phyloP scores from a whole-genome alignment of 371 early-diverging fungal genomes.

The Catenaria anguillulae region DNA sequence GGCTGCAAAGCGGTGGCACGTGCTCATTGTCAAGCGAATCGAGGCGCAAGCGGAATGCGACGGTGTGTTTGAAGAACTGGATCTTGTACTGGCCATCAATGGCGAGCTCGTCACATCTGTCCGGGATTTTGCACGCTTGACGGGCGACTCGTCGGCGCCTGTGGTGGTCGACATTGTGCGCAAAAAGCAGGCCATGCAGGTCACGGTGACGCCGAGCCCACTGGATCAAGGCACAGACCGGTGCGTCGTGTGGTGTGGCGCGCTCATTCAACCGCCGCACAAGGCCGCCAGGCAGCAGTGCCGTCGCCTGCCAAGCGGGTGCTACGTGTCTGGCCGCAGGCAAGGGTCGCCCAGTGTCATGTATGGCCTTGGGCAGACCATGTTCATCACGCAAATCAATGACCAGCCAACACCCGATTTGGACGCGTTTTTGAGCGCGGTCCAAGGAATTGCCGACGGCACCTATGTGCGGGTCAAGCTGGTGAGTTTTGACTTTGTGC shows the following conservation, averaged over 20 bases:
- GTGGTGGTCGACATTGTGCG: slow-evolving; percentile 46
- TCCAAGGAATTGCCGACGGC: slow-evolving; percentile 46
- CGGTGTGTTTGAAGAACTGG: slow-evolving; percentile 53
- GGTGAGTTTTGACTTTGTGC: slow-evolving; percentile 16
- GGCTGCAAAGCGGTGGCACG: slow-evolving; percentile 49
- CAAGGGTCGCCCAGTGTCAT: slow-evolving; percentile 67
- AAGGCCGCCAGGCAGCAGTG: slow-evolving; percentile 64
- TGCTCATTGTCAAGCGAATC: slow-evolving; percentile 57
- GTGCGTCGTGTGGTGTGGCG: slow-evolving; percentile 72
- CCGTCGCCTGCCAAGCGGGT: slow-evolving; percentile 47
- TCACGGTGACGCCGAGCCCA: slow-evolving; percentile 27
- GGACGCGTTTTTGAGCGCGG: slow-evolving; percentile 44
- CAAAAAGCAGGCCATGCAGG: slow-evolving; percentile 40
- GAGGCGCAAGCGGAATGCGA: slow-evolving; percentile 44
- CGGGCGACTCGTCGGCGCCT: slow-evolving; percentile 13
- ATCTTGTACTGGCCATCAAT: slow-evolving; percentile 65
- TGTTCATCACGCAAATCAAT: slow-evolving; percentile 62
- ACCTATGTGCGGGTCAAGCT: slow-evolving; percentile 69
- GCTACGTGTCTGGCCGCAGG: slow-evolving; percentile 54
- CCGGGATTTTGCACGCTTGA: slow-evolving; percentile 50
- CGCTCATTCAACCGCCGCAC: slow-evolving; percentile 64
- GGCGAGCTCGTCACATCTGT: slow-evolving; percentile 52
- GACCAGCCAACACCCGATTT: slow-evolving; percentile 39
- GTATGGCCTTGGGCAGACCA: slow-evolving; percentile 53
- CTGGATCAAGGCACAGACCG: slow-evolving; percentile 31